Conservation (phyloP, 2,329 filamentous ascomycete genomes). For the Cytospora leucostoma region DNA sequence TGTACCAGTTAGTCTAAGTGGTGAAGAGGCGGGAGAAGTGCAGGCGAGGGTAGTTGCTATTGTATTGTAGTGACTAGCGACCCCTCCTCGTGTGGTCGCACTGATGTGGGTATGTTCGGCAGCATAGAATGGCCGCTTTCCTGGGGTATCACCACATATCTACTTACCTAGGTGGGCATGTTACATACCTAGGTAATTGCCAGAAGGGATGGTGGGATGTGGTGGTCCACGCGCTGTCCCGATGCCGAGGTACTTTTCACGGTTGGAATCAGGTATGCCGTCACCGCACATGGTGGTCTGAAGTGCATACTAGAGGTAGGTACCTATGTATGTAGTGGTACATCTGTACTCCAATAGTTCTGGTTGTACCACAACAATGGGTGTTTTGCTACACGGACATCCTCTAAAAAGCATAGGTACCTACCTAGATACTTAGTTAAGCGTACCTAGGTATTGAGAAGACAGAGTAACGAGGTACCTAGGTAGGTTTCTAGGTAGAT, state of each 20-base stretch:
- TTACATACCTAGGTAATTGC: not conserved
- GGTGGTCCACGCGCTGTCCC: constrained; percentile 9
- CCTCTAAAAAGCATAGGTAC: not conserved
- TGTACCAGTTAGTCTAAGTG: constrained; percentile 1
- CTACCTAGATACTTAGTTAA: too few species aligned
- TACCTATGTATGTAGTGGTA: not conserved
- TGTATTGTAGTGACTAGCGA: constrained; percentile 5
- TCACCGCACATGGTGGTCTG: not conserved
- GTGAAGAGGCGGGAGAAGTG: constrained; percentile 1
- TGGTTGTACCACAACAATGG: too few species aligned
- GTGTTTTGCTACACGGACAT: too few species aligned
- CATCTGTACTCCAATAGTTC: too few species aligned
- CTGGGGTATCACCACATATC: constrained; percentile 2
- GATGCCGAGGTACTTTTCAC: constrained; percentile 25
- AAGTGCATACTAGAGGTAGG: not conserved
- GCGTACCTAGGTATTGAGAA: too few species aligned
- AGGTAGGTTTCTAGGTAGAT: not conserved
- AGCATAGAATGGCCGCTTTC: constrained; percentile 5
- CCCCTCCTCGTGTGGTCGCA: constrained; percentile 10
- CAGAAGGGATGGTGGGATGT: not conserved
- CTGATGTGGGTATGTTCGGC: constrained; percentile 20
- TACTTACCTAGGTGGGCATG: constrained; percentile 4
- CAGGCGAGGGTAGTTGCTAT: constrained; percentile 14
- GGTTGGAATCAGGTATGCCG: constrained; percentile 5
- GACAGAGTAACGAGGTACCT: not conserved